Evolutionary conservation across 2,329 filamentous ascomycete species (phyloP), one percentile per base, ranked within the genome.

Genomic region (Atkinsonella texensis): DNA sequence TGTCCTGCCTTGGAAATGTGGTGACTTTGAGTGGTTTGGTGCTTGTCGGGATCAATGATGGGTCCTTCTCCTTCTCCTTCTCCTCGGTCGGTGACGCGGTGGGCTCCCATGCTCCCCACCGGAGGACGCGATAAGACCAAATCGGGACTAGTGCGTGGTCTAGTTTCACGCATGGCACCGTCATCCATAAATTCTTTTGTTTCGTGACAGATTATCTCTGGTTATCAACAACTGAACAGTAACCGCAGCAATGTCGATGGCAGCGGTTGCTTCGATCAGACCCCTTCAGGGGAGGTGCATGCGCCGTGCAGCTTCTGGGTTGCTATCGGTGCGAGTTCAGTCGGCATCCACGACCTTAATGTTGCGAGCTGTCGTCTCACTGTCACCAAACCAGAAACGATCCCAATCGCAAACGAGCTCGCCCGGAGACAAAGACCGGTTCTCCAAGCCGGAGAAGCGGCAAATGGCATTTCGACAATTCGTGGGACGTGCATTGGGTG

Each of bases 231-330:
- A 32, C 8, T 28, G n/a, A 33, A 33, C 20, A 48, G 17, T 38
- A 43, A 38, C 17, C 13, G 9, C 32, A 31, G 32, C 48, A 49
- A 70, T 70, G 68, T 65, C 66, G 33, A 58, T 64, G 42, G 62
- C 65, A 46, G 63, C 60, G 32, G 53, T 63, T 40, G 65, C 65
- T 52, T 66, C 65, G 33, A 54, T 68, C 55, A 60, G 65, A 58
- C 66, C 63, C 13, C 52, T 66, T n/a, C 55, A 55, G 12, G 56
- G 59, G 31, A 60, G 53, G 53, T 69, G 65, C 43, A 54, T 65
- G 44, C 61, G 60, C 39, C 57, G 59, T 54, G 55, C 61, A 18
- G 54, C 59, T 41, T 56, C 60, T 8, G 64, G 63, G 44, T 49
- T 69, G 38, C 57, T 68, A 23, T 65, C 63, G 13, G 54, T 69